A percentile compares a stretch with the other conserved stretches of the same genome.
These are phyloP conservation scores for Phytophthora tubulina DNA, from an alignment of 352 stramenopile species.

Conservation along the genomic window DNA sequence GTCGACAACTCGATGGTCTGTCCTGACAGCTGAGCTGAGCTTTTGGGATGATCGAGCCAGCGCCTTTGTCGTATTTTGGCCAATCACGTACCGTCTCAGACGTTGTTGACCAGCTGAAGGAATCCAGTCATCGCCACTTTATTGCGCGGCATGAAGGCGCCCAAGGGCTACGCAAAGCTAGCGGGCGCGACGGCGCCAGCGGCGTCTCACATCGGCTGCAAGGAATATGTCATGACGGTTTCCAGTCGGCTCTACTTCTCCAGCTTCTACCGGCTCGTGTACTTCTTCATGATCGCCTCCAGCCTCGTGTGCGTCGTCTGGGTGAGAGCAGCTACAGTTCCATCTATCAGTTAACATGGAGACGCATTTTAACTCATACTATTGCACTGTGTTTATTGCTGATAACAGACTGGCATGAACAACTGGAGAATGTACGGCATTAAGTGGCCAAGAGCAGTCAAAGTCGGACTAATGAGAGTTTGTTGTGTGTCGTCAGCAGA, in stretches of 20 bases:
- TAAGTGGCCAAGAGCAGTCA: background rate
- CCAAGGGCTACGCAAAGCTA: slow-evolving; percentile 51
- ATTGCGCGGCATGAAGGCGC: slow-evolving; percentile 11
- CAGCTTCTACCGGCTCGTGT: slow-evolving; percentile 75
- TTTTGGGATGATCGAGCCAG: slow-evolving; percentile 12
- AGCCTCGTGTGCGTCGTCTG: slow-evolving; percentile 80
- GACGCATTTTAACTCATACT: background rate
- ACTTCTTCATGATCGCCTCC: slow-evolving; percentile 83
- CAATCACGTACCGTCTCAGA: slow-evolving; percentile 25
- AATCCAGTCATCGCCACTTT: slow-evolving; percentile 15
- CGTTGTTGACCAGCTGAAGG: slow-evolving; percentile 9
- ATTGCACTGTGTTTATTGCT: background rate
- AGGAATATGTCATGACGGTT: slow-evolving; percentile 78
- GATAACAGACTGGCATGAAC: slow-evolving; percentile 70
- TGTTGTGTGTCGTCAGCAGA: slow-evolving; percentile 34
- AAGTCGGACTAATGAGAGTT: background rate
- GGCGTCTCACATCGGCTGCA: slow-evolving; percentile 57
- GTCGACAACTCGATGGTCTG: too few relatives aligned
- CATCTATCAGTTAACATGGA: background rate
- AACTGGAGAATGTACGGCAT: slow-evolving; percentile 73
- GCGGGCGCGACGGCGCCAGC: slow-evolving; percentile 28
- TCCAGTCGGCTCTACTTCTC: slow-evolving; percentile 89
- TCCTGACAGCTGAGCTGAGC: too few relatives aligned
- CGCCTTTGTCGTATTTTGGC: slow-evolving; percentile 16
- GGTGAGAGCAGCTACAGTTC: slow-evolving; percentile 42